A percentile compares a stretch with the other conserved stretches of the same genome.
Evolutionary conservation across 306 rosid species (phyloP).

Genomic region (Echinosophora koreensis): DNA sequence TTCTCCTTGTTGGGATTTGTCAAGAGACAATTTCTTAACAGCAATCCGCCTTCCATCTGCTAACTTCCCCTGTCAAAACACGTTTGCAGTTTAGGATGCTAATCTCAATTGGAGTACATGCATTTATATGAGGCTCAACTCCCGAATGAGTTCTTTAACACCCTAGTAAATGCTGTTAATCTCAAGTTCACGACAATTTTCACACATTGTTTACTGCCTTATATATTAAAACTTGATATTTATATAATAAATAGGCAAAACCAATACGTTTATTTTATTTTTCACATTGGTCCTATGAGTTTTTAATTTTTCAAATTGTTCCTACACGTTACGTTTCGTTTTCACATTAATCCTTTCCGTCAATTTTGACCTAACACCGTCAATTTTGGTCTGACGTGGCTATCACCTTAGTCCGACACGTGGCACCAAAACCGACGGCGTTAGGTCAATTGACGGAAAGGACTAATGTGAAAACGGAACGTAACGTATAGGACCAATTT

Average conservation of each 20-base stretch:
- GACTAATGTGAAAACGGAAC: too few relatives aligned
- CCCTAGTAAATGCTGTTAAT: slow-evolving; percentile 1
- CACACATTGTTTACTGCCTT: slow-evolving; percentile 2
- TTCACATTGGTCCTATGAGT: too few relatives aligned
- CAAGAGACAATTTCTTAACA: slow-evolving; percentile 76
- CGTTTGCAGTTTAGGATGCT: slow-evolving; percentile 27
- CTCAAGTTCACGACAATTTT: neutral
- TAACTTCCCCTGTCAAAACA: slow-evolving; percentile 70
- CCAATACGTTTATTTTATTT: too few relatives aligned
- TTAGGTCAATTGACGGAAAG: too few relatives aligned
- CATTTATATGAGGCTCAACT: slow-evolving; percentile 12
- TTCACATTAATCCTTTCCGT: too few relatives aligned
- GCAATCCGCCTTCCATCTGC: slow-evolving; percentile 76
- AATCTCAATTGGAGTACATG: slow-evolving; percentile 32
- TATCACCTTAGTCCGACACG: too few relatives aligned
- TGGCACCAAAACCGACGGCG: too few relatives aligned
- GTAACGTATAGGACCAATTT: too few relatives aligned
- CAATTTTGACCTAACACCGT: too few relatives aligned
- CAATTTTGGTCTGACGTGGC: too few relatives aligned
- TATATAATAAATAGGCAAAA: neutral
- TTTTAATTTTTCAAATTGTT: too few relatives aligned
- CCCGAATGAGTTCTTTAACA: slow-evolving; percentile 12
- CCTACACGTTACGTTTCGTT: too few relatives aligned
- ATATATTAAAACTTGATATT: neutral
- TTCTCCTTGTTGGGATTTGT: slow-evolving; percentile 91